Percentiles rank a stretch among this genome's conserved stretches.
These are phyloP conservation scores for Globisporangium apiculatum DNA, from an alignment of 352 stramenopile genomes.

Conservation along the genomic window DNA sequence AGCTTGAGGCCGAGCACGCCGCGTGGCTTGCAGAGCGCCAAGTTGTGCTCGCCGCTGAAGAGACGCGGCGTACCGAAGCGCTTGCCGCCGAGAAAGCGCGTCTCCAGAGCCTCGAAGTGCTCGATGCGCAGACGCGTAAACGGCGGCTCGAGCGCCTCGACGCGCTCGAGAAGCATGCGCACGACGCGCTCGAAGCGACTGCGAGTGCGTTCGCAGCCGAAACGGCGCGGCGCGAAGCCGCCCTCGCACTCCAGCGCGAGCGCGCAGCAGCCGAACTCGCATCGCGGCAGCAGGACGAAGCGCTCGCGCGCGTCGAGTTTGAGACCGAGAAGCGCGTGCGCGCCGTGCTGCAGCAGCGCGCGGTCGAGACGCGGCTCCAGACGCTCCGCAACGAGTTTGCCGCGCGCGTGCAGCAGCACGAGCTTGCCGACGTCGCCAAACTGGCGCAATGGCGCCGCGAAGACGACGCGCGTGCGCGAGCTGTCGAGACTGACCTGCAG, in stretches of 20 bases:
- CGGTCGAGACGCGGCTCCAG: constrained; percentile 62
- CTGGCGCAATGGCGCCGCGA: constrained; percentile 73
- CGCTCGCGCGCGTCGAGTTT: constrained; percentile 62
- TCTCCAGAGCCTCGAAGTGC: constrained; percentile 59
- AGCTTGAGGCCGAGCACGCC: constrained; percentile 52
- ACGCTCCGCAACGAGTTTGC: constrained; percentile 64
- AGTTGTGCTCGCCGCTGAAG: constrained; percentile 47
- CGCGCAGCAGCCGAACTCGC: constrained; percentile 59
- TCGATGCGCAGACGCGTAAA: constrained; percentile 65
- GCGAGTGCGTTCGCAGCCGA: constrained; percentile 57
- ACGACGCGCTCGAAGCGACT: constrained; percentile 57
- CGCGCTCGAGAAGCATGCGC: constrained; percentile 49
- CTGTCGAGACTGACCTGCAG: constrained; percentile 25
- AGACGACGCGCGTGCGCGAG: constrained; percentile 37
- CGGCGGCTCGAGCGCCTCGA: constrained; percentile 51
- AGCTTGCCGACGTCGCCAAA: constrained; percentile 58
- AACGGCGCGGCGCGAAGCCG: constrained; percentile 41
- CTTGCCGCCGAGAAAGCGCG: constrained; percentile 54
- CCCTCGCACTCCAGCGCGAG: constrained; percentile 50
- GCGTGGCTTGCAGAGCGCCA: constrained; percentile 63
- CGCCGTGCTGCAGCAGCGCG: constrained; percentile 47
- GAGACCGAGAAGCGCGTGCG: constrained; percentile 59
- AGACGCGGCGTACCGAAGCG: constrained; percentile 48
- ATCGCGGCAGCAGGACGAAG: constrained; percentile 70
- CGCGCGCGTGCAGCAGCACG: constrained; percentile 60